Conservation (phyloP, 1,284 basidiomycete genomes). For the Chiua sp. region DNA sequence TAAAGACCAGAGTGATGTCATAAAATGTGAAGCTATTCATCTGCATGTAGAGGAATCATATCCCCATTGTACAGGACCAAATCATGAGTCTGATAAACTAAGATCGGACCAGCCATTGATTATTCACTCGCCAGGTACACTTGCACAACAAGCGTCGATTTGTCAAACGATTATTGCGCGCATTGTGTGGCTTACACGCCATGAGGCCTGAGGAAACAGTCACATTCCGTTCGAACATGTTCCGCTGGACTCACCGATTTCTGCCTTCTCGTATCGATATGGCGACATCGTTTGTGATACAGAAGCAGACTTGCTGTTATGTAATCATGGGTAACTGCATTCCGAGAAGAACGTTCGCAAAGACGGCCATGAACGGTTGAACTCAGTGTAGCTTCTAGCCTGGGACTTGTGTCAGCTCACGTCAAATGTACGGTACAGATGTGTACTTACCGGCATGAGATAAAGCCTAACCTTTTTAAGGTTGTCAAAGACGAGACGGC, state of each 20-base stretch:
- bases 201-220: too few relatives aligned
- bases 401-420: conserved; percentile 9
- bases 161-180: conserved; percentile 57
- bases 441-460: conserved; percentile 43
- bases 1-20: conserved; percentile 46
- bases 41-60: conserved; percentile 47
- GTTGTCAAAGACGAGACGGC: conserved; percentile 65
- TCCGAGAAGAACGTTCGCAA: conserved; percentile 42
- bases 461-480: conserved; percentile 52
- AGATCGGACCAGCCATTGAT: too few relatives aligned
- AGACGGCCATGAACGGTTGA: conserved; percentile 41
- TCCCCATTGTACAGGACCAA: conserved; percentile 50
- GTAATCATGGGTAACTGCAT: conserved; percentile 49
- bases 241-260: too few relatives aligned
- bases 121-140: conserved; percentile 34
- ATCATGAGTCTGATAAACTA: conserved; percentile 52
- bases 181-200: conserved; percentile 66
- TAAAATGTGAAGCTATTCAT: conserved; percentile 42
- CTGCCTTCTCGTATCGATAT: conserved; percentile 45
- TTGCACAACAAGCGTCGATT: conserved; percentile 41
- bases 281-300: conserved; percentile 44
- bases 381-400: conserved; percentile 44
- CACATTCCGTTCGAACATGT: too few relatives aligned
- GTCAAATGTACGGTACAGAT: neutral
- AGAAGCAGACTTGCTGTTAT: conserved; percentile 49